Conservation (phyloP, 495 filamentous ascomycete species). For the Lepraria neglecta region DNA sequence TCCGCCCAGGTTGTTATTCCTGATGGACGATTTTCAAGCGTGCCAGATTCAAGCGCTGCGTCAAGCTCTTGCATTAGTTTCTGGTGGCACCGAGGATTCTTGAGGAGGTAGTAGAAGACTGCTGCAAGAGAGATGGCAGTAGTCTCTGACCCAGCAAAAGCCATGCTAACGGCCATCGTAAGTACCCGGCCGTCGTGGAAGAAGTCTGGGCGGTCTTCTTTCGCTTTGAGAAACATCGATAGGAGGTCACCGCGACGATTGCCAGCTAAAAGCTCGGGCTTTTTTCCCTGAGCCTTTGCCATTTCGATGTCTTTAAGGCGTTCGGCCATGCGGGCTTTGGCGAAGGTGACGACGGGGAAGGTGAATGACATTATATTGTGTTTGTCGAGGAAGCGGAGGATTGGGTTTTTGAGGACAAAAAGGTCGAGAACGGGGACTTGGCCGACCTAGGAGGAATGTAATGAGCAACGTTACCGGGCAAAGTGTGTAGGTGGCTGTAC, state of each 20-base stretch:
- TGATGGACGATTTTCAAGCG: constrained; percentile 44
- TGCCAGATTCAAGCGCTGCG: constrained; percentile 7
- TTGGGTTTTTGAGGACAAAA: constrained; percentile 47
- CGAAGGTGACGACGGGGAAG: constrained; percentile 59
- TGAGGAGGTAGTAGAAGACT: constrained; percentile 60
- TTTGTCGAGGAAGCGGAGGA: constrained; percentile 36
- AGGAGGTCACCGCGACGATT: constrained; percentile 41
- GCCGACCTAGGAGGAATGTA: constrained; percentile 32
- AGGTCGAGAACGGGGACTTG: constrained; percentile 50
- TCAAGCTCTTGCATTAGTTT: constrained; percentile 50
- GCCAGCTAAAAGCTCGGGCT: constrained; percentile 34
- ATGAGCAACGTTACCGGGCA: background rate
- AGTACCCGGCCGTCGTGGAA: constrained; percentile 61
- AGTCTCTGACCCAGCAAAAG: constrained; percentile 58
- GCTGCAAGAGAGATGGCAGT: constrained; percentile 57
- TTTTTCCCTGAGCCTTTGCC: constrained; percentile 44
- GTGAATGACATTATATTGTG: constrained; percentile 39
- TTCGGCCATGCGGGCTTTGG: constrained; percentile 27
- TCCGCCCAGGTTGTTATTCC: constrained; percentile 48
- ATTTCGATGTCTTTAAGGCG: constrained; percentile 25
- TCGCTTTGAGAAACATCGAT: constrained; percentile 44
- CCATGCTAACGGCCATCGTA: constrained; percentile 62
- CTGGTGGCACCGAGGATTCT: constrained; percentile 42
- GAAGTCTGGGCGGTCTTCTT: constrained; percentile 51
- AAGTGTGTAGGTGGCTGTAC: constrained; percentile 8